A percentile compares a stretch with the other conserved stretches of the same genome.
phyloP scores from a whole-genome alignment of 768 basidiomycete genomes.

The Trametopsis cervina region DNA sequence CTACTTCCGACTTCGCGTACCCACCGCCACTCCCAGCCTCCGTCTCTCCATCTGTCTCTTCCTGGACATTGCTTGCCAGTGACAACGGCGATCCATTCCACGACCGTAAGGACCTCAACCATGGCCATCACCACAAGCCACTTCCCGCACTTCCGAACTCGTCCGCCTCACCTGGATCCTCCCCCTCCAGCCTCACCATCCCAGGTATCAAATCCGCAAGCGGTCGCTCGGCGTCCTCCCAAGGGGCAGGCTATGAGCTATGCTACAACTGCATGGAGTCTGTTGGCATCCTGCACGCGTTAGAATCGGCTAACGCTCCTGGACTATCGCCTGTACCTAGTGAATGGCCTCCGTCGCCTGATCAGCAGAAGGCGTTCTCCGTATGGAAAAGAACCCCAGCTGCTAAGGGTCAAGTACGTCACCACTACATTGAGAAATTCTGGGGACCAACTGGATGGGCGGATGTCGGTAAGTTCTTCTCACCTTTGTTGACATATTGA shows the following conservation, averaged over 20 bases:
- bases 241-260: conserved; percentile 67
- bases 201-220: conserved; percentile 2
- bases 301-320: conserved; percentile 47
- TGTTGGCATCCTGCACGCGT: conserved; percentile 72
- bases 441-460: conserved; percentile 85
- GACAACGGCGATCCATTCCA: conserved; percentile 8
- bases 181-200: conserved; percentile 15
- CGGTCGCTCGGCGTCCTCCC: conserved; percentile 3
- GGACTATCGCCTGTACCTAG: conserved; percentile 37
- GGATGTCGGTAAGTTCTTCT: conserved; percentile 83
- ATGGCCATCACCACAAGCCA: conserved; percentile 37
- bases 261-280: conserved; percentile 75
- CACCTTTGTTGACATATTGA: conserved; percentile 44
- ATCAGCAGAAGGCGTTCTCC: conserved; percentile 43
- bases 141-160: conserved; percentile 35
- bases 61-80: conserved; percentile 17
- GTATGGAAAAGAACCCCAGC: conserved; percentile 64
- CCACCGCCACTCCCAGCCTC: conserved; percentile 9
- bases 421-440: conserved; percentile 80
- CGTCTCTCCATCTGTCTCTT: conserved; percentile 19
- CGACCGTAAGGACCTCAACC: conserved; percentile 4
- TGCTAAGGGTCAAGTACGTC: conserved; percentile 68
- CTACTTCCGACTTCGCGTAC: conserved; percentile 10
- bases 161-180: conserved; percentile 10
- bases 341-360: conserved; percentile 43